A percentile compares a stretch with the other conserved stretches of the same genome.
phyloP scores from a whole-genome alignment of 2,329 filamentous ascomycete species.

The Colletotrichum costaricense region DNA sequence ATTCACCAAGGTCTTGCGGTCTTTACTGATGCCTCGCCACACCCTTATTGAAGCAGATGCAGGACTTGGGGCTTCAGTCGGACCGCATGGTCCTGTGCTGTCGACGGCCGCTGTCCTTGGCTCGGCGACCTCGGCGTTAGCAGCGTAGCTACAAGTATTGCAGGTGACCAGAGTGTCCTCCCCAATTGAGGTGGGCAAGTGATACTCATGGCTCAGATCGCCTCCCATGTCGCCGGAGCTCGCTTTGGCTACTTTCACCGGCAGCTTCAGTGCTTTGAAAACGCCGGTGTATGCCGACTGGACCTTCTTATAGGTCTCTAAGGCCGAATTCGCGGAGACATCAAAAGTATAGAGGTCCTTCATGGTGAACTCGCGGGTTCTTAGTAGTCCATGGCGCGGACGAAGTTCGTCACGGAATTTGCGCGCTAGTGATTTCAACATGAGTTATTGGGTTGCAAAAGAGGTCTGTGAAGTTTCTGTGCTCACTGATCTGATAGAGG shows the following conservation, averaged over 20 bases:
- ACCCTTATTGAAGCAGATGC: slow-evolving; percentile 47
- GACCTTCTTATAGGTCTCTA: slow-evolving; percentile 84
- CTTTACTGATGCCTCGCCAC: slow-evolving; percentile 75
- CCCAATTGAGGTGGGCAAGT: slow-evolving; percentile 81
- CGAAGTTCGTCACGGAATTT: slow-evolving; percentile 96
- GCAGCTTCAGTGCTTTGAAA: slow-evolving; percentile 85
- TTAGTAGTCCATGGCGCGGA: slow-evolving; percentile 87
- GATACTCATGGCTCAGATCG: slow-evolving; percentile 93
- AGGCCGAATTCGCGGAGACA: slow-evolving; percentile 70
- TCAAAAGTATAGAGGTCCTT: slow-evolving; percentile 99
- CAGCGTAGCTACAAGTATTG: slow-evolving; percentile 76
- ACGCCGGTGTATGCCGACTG: slow-evolving; percentile 79
- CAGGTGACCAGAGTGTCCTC: slow-evolving; percentile 90
- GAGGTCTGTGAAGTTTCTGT: background rate
- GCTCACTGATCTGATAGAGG: slow-evolving; percentile 87
- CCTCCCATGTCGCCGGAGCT: slow-evolving; percentile 98
- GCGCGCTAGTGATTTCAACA: slow-evolving; percentile 65
- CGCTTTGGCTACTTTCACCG: slow-evolving; percentile 86
- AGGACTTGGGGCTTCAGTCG: slow-evolving; percentile 37
- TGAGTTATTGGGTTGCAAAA: slow-evolving; percentile 15
- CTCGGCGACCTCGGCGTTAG: slow-evolving; percentile 87
- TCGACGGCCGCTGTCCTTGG: slow-evolving; percentile 37
- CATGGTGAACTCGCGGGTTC: slow-evolving; percentile 94
- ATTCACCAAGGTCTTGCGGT: slow-evolving; percentile 75
- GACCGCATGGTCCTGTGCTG: slow-evolving; percentile 28